phyloP scores from a whole-genome alignment of 129 eudicot genomes.

The Arctium lappa region DNA sequence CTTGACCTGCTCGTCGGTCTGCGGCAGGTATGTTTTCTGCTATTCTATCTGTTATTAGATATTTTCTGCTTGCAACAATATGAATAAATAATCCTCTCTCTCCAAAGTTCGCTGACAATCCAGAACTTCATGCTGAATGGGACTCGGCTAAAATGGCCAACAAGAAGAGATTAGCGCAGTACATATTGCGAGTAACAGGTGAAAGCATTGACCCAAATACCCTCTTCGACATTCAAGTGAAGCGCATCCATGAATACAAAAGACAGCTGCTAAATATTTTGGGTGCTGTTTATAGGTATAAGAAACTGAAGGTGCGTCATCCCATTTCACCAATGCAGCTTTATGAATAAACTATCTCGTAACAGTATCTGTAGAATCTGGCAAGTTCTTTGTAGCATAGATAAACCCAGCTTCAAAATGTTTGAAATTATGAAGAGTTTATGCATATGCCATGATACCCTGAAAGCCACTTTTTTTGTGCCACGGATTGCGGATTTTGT shows the following conservation, averaged over 20 bases:
- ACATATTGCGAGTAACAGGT: conserved; percentile 78
- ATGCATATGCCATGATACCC: neutral
- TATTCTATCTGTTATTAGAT: neutral
- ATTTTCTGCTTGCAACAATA: conserved; percentile 1
- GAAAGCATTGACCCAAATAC: conserved; percentile 84
- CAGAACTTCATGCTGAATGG: conserved; percentile 87
- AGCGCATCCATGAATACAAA: conserved; percentile 96
- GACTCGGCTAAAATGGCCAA: conserved; percentile 93
- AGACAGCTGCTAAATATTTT: conserved; percentile 90
- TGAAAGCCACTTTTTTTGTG: neutral
- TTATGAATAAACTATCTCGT: too few relatives aligned
- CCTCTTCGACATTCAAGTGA: conserved; percentile 96
- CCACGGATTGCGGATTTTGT: neutral
- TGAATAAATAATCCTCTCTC: conserved; percentile 14
- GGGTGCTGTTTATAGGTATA: conserved; percentile 97
- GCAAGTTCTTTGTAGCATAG: too few relatives aligned
- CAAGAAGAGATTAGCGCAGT: conserved; percentile 74
- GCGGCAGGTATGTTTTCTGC: conserved; percentile 59
- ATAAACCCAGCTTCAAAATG: neutral
- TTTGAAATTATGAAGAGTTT: neutral
- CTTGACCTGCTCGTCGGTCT: conserved; percentile 84
- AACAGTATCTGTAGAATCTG: too few relatives aligned
- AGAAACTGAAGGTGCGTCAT: conserved; percentile 82
- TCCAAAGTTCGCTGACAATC: conserved; percentile 81
- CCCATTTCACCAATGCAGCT: neutral